Conservation (phyloP, 2,329 filamentous ascomycete species). For the Fusarium sterilihyphosum region DNA sequence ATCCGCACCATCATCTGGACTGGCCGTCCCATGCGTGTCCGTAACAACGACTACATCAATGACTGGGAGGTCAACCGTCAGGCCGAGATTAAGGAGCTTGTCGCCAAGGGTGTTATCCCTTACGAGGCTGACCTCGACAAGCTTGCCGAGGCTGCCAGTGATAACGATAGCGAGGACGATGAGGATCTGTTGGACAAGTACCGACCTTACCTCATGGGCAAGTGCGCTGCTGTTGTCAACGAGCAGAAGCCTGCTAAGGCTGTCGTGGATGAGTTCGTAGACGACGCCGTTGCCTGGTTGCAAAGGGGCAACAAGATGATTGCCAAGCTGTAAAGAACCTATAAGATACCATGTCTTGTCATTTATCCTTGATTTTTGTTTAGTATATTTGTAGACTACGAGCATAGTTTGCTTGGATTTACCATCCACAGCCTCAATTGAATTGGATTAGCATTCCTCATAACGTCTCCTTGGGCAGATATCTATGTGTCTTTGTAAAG, state of each 20-base stretch:
- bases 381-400: slow-evolving; percentile 39
- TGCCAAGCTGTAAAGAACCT: slow-evolving; percentile 71
- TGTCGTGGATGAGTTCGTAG: slow-evolving; percentile 94
- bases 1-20: slow-evolving; percentile 99
- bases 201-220: slow-evolving; percentile 93
- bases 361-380: slow-evolving; percentile 19
- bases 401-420: slow-evolving; percentile 27
- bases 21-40: slow-evolving; percentile 90
- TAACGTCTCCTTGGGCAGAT: not conserved
- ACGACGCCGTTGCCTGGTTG: slow-evolving; percentile 78
- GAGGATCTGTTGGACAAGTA: slow-evolving; percentile 94
- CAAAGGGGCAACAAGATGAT: slow-evolving; percentile 74
- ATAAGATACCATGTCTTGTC: slow-evolving; percentile 7
- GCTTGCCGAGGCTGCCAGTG: slow-evolving; percentile 71
- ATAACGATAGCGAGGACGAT: slow-evolving; percentile 74
- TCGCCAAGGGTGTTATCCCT: slow-evolving; percentile 87
- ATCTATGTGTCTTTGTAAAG: not conserved
- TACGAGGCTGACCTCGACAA: slow-evolving; percentile 95
- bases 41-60: slow-evolving; percentile 91
- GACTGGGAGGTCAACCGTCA: slow-evolving; percentile 96
- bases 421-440: slow-evolving; percentile 5
- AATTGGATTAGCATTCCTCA: not conserved
- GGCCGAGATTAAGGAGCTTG: slow-evolving; percentile 91
- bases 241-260: slow-evolving; percentile 91
- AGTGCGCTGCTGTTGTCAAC: slow-evolving; percentile 92